These are phyloP conservation scores for Cutaneotrichosporon dermatis DNA, from an alignment of 1,284 basidiomycete species.

Conservation along the genomic window DNA sequence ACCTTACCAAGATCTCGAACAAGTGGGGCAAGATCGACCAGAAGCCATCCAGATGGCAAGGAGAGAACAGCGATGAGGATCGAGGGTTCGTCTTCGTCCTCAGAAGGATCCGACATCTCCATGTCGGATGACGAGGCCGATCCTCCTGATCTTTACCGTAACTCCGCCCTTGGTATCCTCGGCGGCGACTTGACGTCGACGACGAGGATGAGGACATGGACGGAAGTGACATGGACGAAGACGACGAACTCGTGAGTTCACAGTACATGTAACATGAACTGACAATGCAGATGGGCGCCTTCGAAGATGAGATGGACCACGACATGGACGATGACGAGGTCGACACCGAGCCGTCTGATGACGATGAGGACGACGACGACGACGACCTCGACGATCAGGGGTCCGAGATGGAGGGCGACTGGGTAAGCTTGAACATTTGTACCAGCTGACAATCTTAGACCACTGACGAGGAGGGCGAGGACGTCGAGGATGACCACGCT, in stretches of 20 bases:
- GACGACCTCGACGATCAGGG: slow-evolving; percentile 49
- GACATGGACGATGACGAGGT: slow-evolving; percentile 55
- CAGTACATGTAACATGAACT: neutral
- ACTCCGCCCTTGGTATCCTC: slow-evolving; percentile 92
- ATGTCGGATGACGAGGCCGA: slow-evolving; percentile 60
- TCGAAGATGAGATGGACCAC: slow-evolving; percentile 33
- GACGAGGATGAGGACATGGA: slow-evolving; percentile 71
- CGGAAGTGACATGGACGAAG: slow-evolving; percentile 74
- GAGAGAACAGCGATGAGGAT: slow-evolving; percentile 25
- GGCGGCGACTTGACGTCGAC: slow-evolving; percentile 57
- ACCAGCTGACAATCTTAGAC: slow-evolving; percentile 7
- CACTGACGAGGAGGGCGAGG: slow-evolving; percentile 37
- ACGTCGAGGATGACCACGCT: slow-evolving; percentile 28
- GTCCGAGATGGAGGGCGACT: slow-evolving; percentile 27
- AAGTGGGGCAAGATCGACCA: slow-evolving; percentile 87
- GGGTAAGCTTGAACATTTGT: slow-evolving; percentile 21
- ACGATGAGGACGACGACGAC: slow-evolving; percentile 32
- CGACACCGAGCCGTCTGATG: slow-evolving; percentile 49
- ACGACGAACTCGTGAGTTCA: slow-evolving; percentile 55
- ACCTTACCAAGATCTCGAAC: slow-evolving; percentile 89
- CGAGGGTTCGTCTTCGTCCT: slow-evolving; percentile 21
- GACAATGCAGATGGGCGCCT: slow-evolving; percentile 24
- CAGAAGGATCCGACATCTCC: slow-evolving; percentile 56
- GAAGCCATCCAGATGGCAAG: slow-evolving; percentile 50
- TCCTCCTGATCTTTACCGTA: slow-evolving; percentile 82